These are phyloP conservation scores for Dalbergia oliveri DNA, from an alignment of 306 rosid genomes.

Conservation along the genomic window DNA sequence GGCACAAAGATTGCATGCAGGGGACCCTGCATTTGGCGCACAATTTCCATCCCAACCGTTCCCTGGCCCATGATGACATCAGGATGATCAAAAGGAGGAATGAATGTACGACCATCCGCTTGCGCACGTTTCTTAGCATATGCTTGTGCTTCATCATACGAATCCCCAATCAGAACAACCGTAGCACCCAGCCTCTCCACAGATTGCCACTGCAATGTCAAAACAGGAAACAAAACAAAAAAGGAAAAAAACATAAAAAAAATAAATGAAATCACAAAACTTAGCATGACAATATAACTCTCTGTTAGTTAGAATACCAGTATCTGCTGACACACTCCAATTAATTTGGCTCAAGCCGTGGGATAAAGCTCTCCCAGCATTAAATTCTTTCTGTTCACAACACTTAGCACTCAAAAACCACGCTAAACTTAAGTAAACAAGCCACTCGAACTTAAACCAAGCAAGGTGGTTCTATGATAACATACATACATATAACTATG, in stretches of 20 bases:
- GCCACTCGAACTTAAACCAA: background rate
- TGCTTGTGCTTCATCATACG: constrained; percentile 93
- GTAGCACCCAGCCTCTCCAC: constrained; percentile 86
- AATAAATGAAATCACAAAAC: constrained; percentile 18
- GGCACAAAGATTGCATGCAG: constrained; percentile 95
- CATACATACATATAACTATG: background rate
- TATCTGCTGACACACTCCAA: too few relatives aligned
- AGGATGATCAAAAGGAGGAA: constrained; percentile 96
- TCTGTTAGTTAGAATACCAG: too few relatives aligned
- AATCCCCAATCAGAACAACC: constrained; percentile 87
- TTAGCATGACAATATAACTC: background rate
- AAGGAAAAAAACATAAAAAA: background rate
- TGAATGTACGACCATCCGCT: constrained; percentile 77
- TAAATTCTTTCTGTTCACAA: too few relatives aligned
- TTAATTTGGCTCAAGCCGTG: too few relatives aligned
- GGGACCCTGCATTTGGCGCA: constrained; percentile 73
- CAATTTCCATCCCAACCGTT: constrained; percentile 93
- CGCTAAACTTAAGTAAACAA: too few relatives aligned
- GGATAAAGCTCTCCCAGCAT: too few relatives aligned
- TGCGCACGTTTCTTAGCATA: constrained; percentile 77
- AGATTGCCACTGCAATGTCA: constrained; percentile 75
- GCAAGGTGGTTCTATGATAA: too few relatives aligned
- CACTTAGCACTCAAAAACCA: too few relatives aligned
- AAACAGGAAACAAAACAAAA: background rate
- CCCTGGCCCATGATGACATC: constrained; percentile 97